Evolutionary conservation across 2,329 filamentous ascomycete genomes (phyloP), one percentile per base, ranked within the genome.

Genomic region (Emmonsiellopsis sp.): DNA sequence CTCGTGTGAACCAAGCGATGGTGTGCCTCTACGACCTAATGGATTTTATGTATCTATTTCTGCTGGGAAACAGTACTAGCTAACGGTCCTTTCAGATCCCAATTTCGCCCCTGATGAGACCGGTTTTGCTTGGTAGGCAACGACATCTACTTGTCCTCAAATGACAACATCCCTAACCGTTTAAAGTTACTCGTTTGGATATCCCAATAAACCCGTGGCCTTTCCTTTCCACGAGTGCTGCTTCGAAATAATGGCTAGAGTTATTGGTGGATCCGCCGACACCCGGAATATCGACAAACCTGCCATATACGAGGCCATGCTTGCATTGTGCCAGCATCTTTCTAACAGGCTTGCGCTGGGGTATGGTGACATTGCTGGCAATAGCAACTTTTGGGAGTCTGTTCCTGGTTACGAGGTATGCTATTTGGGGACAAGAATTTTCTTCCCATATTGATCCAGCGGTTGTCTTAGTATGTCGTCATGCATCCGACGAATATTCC

Each of bases 161-260:
- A 32, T 13, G 5, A 36, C 46, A 11, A 33, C 2, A 32, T 32
- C 10, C 7, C 51, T 34, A 11, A 48, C 31, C 2, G 9, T n/a
- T 49, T 47, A 37, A 9, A 49, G 46, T 31, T 53, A 45, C 21
- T 11, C 3, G 6, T n/a, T 6, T 49, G 21, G 21, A 13, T 34
- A 11, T 13, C 3, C 11, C 2, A 10, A 14, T 17, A 8, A 10
- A 14, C 11, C 3, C 10, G 5, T 33, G 3, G 40, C 42, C 13
- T 53, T 42, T 51, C 52, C 52, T 7, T 51, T 54, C 33, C 52
- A 54, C n/a, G 45, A 13, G 42, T 50, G 40, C 39, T 54, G 52
- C 13, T 51, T 54, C 31, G 47, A 54, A 27, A 51, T 54, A 27
- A 32, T 54, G 11, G 4, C 40, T 5, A 31, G 40, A 10, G 48